Percentiles rank a stretch among this genome's conserved stretches.
These are phyloP conservation scores for Cryptococcus hybrid DNA, from an alignment of 1,284 basidiomycete genomes.

Conservation along the genomic window DNA sequence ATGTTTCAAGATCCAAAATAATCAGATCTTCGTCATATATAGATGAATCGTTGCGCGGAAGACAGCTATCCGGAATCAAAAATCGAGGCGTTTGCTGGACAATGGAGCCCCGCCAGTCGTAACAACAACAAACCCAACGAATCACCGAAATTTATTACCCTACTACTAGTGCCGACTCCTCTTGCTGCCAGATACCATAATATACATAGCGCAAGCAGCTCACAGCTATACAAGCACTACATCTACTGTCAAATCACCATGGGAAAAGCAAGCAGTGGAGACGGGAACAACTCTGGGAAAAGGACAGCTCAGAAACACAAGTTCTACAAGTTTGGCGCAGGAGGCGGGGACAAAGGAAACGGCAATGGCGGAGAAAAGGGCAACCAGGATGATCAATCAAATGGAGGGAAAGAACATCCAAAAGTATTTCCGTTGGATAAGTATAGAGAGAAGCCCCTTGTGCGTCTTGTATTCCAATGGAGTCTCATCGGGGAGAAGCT, in stretches of 20 bases:
- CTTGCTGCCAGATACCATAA: too few relatives aligned
- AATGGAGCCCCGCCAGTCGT: too few relatives aligned
- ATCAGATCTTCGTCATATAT: too few relatives aligned
- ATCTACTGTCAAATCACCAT: slow-evolving; percentile 1
- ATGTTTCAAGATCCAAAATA: too few relatives aligned
- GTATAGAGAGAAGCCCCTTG: slow-evolving; percentile 25
- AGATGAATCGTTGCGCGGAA: too few relatives aligned
- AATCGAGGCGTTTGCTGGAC: too few relatives aligned
- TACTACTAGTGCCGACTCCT: too few relatives aligned
- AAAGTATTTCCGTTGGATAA: slow-evolving; percentile 21
- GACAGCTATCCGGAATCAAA: too few relatives aligned
- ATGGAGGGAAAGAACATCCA: slow-evolving; percentile 4
- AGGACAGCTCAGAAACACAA: slow-evolving; percentile 21
- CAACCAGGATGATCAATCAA: slow-evolving; percentile 1
- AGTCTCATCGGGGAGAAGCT: not conserved
- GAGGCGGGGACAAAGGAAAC: slow-evolving; percentile 12
- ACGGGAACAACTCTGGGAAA: slow-evolving; percentile 2
- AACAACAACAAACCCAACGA: too few relatives aligned
- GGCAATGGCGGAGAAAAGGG: slow-evolving; percentile 10
- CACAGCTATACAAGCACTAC: too few relatives aligned
- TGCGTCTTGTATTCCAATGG: slow-evolving; percentile 7
- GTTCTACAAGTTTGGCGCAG: slow-evolving; percentile 24
- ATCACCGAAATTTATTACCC: too few relatives aligned
- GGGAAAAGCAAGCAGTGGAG: slow-evolving; percentile 7
- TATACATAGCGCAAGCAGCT: too few relatives aligned